A percentile compares a stretch with the other conserved stretches of the same genome.
Conservation (phyloP, 2,329 filamentous ascomycete genomes). For the Kalmusia sp. region DNA sequence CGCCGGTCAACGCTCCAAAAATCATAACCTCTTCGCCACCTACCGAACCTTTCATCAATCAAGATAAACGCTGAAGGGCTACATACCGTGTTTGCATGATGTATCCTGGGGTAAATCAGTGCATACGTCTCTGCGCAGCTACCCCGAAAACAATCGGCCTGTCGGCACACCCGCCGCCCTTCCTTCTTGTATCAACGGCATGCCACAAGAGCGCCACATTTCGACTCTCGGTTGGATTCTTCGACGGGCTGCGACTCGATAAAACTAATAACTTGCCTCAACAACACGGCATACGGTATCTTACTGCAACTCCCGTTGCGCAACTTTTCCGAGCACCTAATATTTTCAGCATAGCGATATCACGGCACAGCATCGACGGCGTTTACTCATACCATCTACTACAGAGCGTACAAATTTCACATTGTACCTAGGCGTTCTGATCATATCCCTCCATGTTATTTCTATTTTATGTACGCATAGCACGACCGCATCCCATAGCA, state of each 20-base stretch:
- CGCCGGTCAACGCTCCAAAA: background rate
- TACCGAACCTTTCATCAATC: background rate
- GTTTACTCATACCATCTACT: too few relatives aligned
- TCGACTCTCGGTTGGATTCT: too few relatives aligned
- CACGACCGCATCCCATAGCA: background rate
- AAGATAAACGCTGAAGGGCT: background rate
- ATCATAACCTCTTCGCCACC: background rate
- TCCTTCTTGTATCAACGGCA: too few relatives aligned
- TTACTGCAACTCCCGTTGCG: background rate
- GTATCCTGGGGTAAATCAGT: background rate
- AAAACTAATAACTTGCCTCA: background rate
- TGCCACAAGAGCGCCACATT: too few relatives aligned
- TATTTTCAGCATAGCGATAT: background rate
- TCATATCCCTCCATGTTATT: background rate
- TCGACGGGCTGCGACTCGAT: too few relatives aligned
- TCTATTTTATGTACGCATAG: background rate
- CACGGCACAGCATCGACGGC: background rate
- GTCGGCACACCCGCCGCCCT: too few relatives aligned
- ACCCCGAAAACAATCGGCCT: too few relatives aligned
- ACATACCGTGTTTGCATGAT: background rate
- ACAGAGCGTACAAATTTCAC: background rate
- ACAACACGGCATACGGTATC: background rate
- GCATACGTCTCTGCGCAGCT: too few relatives aligned
- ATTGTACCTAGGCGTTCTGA: background rate
- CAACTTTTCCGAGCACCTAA: background rate